A percentile compares a stretch with the other conserved stretches of the same genome.
Evolutionary conservation across 495 filamentous ascomycete genomes (phyloP).

Genomic region (Achaetomiella virescens): DNA sequence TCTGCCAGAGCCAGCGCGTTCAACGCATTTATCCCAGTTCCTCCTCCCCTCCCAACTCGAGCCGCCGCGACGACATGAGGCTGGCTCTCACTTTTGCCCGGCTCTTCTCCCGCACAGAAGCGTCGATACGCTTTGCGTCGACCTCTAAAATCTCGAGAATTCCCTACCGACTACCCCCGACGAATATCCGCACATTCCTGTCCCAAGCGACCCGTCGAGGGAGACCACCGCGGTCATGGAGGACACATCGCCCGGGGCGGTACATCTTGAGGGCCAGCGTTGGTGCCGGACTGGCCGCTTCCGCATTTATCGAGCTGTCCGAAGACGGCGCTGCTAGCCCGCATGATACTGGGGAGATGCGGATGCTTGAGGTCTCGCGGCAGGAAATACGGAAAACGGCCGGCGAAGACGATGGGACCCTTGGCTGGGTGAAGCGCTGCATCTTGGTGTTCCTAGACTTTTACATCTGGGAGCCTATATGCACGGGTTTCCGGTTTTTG

Average conservation of each 20-base stretch:
- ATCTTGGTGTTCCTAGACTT: slow-evolving; percentile 58
- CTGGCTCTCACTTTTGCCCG: slow-evolving; percentile 24
- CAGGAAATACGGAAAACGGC: slow-evolving; percentile 66
- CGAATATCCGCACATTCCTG: neutral
- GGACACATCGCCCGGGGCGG: neutral
- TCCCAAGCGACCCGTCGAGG: neutral
- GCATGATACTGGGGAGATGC: slow-evolving; percentile 67
- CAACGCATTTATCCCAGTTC: neutral
- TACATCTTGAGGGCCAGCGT: slow-evolving; percentile 25
- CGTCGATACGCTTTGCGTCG: neutral
- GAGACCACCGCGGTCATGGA: slow-evolving; percentile 19
- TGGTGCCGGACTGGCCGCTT: slow-evolving; percentile 45
- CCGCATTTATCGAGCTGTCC: slow-evolving; percentile 65
- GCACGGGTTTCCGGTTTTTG: slow-evolving; percentile 78
- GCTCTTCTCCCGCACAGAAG: slow-evolving; percentile 20
- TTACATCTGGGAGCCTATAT: slow-evolving; percentile 80
- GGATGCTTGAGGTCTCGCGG: slow-evolving; percentile 77
- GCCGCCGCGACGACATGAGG: slow-evolving; percentile 26
- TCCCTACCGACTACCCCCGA: neutral
- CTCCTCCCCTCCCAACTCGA: neutral
- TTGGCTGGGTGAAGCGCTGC: slow-evolving; percentile 47
- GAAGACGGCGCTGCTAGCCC: slow-evolving; percentile 55
- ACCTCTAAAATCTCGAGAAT: neutral
- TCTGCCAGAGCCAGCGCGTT: neutral
- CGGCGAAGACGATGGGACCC: slow-evolving; percentile 50